Evolutionary conservation across 2,329 filamentous ascomycete species (phyloP), one percentile per base, ranked within the genome.

Genomic region (Colletotrichum lentis): DNA sequence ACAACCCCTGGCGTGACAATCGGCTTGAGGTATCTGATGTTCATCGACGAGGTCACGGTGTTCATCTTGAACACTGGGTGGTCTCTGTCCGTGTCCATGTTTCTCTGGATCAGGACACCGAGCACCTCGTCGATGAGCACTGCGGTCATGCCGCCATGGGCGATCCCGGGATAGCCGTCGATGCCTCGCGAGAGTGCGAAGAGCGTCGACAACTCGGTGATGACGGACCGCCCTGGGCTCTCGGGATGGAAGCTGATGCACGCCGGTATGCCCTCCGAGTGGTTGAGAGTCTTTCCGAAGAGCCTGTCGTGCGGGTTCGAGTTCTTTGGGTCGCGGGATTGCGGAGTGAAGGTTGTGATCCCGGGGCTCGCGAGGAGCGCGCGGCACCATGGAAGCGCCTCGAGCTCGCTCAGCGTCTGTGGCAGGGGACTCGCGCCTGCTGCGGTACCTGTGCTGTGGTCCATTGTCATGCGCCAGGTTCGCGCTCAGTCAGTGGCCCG

Each of bases 71-170:
- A 78, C 0, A 74, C 69, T 14, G 71, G 69, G 0, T 73, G 74
- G 1, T 73, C 63, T 66, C 80, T 79, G 2, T 73, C 73, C 44
- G 80, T 70, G 0, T 74, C 74, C 22, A 70, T 62, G 35, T 81
- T 81, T 7, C 80, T 70, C 57, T 80, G 79, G 24, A 77, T 74
- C 20, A 81, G 65, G 2, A 73, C 71, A 3, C 78, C 78, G 70
- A 79, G 76, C 5, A 76, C 70, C 73, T 81, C 80, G 55, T 81
- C 80, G 27, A 78, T 67, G 61, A 81, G 69, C 5, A 79, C 71
- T 43, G 76, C 75, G 10, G 74, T 72, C 53, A 80, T 69, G 12
- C 80, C 80, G 7, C 80, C 80, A 62, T 81, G 79, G 2, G 79
- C 68, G 11, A 80, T 66, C 8, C 71, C 71, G 1, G 74, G 71